A percentile compares a stretch with the other conserved stretches of the same genome.
Conservation (phyloP, 345 rosid species). For the Geranium rotundifolium region DNA sequence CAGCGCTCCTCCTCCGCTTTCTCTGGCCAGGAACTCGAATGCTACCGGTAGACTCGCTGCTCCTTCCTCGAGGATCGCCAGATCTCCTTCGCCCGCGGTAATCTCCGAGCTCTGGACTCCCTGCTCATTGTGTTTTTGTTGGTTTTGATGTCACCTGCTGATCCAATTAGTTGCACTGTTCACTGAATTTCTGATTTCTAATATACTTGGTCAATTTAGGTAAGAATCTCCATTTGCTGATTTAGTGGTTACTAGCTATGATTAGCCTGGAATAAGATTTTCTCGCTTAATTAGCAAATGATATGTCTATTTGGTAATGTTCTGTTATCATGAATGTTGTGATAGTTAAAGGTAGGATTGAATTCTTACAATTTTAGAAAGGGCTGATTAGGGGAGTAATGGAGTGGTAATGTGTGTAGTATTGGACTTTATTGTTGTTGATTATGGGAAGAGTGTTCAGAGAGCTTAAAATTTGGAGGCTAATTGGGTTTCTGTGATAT, state of each 20-base stretch:
- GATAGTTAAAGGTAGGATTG: neutral
- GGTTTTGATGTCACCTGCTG: neutral
- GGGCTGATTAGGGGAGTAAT: neutral
- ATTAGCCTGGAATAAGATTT: no score
- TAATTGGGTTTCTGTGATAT: slow-evolving; percentile 10
- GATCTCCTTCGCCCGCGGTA: slow-evolving; percentile 96
- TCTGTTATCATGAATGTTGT: neutral
- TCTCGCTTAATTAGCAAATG: no score
- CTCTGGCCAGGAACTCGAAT: slow-evolving; percentile 42
- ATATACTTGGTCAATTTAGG: neutral
- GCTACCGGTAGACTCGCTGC: slow-evolving; percentile 21
- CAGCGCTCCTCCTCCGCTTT: slow-evolving; percentile 72
- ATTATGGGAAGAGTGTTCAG: neutral
- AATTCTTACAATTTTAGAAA: no score
- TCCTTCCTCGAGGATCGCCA: slow-evolving; percentile 31
- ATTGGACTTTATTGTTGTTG: neutral
- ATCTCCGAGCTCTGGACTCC: slow-evolving; percentile 1
- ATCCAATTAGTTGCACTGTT: no score
- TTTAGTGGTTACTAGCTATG: no score
- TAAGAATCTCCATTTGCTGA: no score
- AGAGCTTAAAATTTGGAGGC: slow-evolving; percentile 8
- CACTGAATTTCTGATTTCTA: neutral
- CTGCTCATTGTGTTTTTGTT: neutral
- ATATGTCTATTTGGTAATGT: neutral
- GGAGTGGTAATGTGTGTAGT: neutral